A percentile compares a stretch with the other conserved stretches of the same genome.
Conservation (phyloP, 352 stramenopile species). For the Pythium oligandrum region DNA sequence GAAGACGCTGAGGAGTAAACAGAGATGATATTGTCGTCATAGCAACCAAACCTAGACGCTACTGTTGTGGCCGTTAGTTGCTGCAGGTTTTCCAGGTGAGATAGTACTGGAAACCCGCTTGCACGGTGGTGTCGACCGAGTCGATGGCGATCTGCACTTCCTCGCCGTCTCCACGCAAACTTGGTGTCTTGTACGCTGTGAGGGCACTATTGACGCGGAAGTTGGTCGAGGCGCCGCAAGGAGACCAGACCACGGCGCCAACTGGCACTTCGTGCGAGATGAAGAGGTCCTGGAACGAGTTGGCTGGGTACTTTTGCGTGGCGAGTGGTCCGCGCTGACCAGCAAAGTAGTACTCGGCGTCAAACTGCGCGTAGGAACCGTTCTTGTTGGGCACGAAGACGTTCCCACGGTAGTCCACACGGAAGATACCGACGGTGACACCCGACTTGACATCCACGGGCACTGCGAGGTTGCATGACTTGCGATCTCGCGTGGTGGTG, state of each 20-base stretch:
- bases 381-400: conserved; percentile 25
- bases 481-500: conserved; percentile 26
- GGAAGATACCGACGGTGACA: conserved; percentile 22
- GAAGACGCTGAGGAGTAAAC: conserved; percentile 2
- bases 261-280: conserved; percentile 41
- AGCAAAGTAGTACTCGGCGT: conserved; percentile 60
- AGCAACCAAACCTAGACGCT: no score
- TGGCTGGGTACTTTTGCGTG: conserved; percentile 24
- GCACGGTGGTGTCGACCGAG: conserved; percentile 45
- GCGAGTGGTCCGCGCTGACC: conserved; percentile 29
- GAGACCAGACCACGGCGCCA: conserved; percentile 43
- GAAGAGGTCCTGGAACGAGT: conserved; percentile 35
- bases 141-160: conserved; percentile 46
- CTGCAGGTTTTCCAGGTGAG: conserved; percentile 26
- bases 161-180: conserved; percentile 12
- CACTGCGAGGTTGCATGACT: conserved; percentile 32
- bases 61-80: background rate
- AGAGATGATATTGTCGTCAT: background rate
- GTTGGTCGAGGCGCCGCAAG: conserved; percentile 39
- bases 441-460: conserved; percentile 25
- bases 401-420: conserved; percentile 33
- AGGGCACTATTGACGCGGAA: conserved; percentile 50
- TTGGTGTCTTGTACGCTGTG: conserved; percentile 27
- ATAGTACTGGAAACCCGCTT: conserved; percentile 45
- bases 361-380: conserved; percentile 34